Base-by-base conservation (phyloP, 345 rosid genomes). In the Iberis pinnata region DNA sequence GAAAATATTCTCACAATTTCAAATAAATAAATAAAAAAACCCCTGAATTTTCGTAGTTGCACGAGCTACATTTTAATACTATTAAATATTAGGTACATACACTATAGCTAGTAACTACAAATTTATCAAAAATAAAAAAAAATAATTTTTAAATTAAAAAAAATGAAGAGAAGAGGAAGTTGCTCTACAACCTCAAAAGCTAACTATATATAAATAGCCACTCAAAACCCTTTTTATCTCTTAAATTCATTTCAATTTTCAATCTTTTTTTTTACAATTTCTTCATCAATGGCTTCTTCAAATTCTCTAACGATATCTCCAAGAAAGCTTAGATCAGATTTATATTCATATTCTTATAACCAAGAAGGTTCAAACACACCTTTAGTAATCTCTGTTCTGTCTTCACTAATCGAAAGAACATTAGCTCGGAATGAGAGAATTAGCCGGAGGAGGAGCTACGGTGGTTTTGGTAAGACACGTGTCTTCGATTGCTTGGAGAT, bases 301-400 rank as follows among this genome's bases (percentile, higher is more conserved):
- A 72, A 76, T 22, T 58, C 82, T 40, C 42, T 48, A 9, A 63
- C 64, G 60, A 85, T 89, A 39, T 89, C 97, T 60, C 97, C 95
- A 0, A 78, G 92, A 40, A 83, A 77, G 56, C 97, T 89, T 58
- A 80, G 95, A 25, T 83, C 92, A 33, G 97, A 85, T 60, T 75
- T 89, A 1, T 82, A 84, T 56, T 81, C 76, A 2, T 81, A 77
- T 37, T 77, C 93, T 19, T 77, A n/a, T n/a, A n/a, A 88, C 76
- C 70, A 79, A 35, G 58, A 63, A n/a, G 86, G 75, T 53, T 74
- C 95, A 7, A 73, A 71, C 43, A 60, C 61, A 60, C 95, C 97
- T 12, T 64, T 89, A 1, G 97, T 89, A 7, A 78, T 89, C 31
- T 76, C 92, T 25, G 97, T 89, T 65, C 85, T 89, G 0, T 79